Conservation (phyloP, 176 grass and related monocot genomes). For the Oryza meridionalis region DNA sequence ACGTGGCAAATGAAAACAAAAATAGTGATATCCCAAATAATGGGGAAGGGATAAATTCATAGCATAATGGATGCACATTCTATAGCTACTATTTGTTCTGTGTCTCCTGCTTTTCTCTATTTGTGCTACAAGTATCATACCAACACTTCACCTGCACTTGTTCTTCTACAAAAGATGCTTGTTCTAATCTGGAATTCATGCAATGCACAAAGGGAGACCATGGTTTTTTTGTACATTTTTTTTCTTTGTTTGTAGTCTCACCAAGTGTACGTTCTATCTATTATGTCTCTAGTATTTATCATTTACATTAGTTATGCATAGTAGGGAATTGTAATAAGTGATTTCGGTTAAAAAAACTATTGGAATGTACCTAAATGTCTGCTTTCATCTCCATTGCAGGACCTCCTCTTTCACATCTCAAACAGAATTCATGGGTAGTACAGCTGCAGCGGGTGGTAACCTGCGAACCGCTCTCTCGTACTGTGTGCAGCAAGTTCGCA, state of each 20-base stretch:
- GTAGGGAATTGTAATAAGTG: neutral
- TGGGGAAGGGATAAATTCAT: no score
- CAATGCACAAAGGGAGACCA: neutral
- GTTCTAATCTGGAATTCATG: neutral
- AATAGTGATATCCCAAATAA: no score
- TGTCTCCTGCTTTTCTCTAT: neutral
- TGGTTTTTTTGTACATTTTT: neutral
- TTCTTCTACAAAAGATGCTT: neutral
- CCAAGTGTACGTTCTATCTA: neutral
- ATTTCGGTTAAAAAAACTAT: neutral
- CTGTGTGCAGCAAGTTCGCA: slow-evolving; percentile 80
- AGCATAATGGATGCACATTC: no score
- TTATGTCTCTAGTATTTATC: neutral
- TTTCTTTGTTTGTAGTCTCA: neutral
- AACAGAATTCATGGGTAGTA: slow-evolving; percentile 47
- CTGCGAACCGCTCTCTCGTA: slow-evolving; percentile 69
- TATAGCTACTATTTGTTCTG: neutral
- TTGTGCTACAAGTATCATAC: neutral
- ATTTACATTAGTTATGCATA: neutral
- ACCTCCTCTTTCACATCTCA: neutral
- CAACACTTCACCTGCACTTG: neutral
- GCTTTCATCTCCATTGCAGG: slow-evolving; percentile 11
- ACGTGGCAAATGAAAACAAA: no score
- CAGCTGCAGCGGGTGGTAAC: slow-evolving; percentile 30
- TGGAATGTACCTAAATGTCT: neutral